phyloP scores from a whole-genome alignment of 768 basidiomycete genomes.

The Russula emetica region DNA sequence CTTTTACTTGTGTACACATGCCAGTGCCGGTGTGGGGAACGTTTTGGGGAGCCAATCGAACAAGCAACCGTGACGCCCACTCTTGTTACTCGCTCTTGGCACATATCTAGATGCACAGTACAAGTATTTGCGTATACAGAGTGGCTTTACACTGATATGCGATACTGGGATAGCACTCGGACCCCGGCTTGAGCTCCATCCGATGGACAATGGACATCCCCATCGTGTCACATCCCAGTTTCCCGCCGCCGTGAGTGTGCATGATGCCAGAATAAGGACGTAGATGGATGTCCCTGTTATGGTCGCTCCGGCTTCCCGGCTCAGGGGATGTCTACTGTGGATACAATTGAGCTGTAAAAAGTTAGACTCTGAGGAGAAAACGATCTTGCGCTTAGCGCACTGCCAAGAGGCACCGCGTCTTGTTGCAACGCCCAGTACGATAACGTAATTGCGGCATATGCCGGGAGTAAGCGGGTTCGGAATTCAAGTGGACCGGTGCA shows the following conservation, averaged over 20 bases:
- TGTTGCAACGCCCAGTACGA: not conserved
- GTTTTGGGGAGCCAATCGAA: not conserved
- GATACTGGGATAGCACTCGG: not conserved
- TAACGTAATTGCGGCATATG: conserved; percentile 6
- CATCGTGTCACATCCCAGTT: not conserved
- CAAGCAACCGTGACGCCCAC: too few relatives aligned
- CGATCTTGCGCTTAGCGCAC: not conserved
- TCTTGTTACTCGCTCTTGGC: not conserved
- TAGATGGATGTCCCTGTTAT: not conserved
- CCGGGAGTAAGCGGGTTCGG: not conserved
- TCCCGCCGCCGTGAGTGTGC: too few relatives aligned
- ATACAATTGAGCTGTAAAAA: not conserved
- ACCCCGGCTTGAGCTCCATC: not conserved
- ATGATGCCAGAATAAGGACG: not conserved
- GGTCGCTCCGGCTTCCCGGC: not conserved
- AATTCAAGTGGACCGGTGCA: not conserved
- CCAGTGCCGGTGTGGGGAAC: not conserved
- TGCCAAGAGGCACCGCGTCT: too few relatives aligned
- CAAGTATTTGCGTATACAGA: not conserved
- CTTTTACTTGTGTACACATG: not conserved
- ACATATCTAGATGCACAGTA: not conserved
- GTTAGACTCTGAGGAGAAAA: not conserved
- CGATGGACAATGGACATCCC: not conserved
- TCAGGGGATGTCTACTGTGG: not conserved
- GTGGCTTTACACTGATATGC: not conserved